Evolutionary conservation across 2,329 filamentous ascomycete species (phyloP).

Genomic region (Elsinoe perseae): DNA sequence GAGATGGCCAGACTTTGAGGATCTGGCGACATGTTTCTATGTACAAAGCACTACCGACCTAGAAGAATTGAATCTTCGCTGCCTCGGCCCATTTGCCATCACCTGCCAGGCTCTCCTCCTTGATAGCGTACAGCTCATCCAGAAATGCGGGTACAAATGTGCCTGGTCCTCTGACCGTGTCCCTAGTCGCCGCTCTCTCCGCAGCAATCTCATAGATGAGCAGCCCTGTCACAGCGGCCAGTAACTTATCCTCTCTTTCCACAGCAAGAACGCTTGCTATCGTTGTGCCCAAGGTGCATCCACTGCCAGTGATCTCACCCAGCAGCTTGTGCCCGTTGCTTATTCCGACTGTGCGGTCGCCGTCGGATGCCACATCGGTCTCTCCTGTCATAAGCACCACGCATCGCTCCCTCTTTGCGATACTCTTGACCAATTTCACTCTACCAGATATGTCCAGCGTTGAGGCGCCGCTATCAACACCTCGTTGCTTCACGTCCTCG

Average conservation of each 20-base stretch:
- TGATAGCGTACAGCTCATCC: constrained; percentile 54
- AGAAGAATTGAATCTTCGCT: constrained; percentile 40
- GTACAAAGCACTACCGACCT: background rate
- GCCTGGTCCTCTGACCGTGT: constrained; percentile 68
- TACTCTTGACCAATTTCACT: constrained; percentile 52
- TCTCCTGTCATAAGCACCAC: constrained; percentile 76
- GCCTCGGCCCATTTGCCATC: constrained; percentile 46
- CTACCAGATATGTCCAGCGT: constrained; percentile 48
- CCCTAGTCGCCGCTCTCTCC: constrained; percentile 52
- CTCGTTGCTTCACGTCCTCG: constrained; percentile 54
- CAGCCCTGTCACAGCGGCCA: constrained; percentile 64
- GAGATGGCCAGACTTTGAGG: constrained; percentile 1
- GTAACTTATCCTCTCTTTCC: constrained; percentile 55
- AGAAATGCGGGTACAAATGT: constrained; percentile 80
- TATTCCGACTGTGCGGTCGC: constrained; percentile 57
- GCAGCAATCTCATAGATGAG: constrained; percentile 73
- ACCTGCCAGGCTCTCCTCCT: constrained; percentile 42
- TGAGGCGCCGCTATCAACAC: constrained; percentile 69
- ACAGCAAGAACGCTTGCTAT: constrained; percentile 68
- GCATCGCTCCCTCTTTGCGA: constrained; percentile 62
- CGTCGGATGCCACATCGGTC: constrained; percentile 71
- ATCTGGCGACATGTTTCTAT: background rate
- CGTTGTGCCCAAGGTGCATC: constrained; percentile 77
- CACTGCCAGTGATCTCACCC: constrained; percentile 62
- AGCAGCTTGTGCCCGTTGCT: constrained; percentile 69